A percentile compares a stretch with the other conserved stretches of the same genome.
These are phyloP conservation scores for Scedosporium aurantiacum DNA, from an alignment of 2,329 filamentous ascomycete species.

Conservation along the genomic window DNA sequence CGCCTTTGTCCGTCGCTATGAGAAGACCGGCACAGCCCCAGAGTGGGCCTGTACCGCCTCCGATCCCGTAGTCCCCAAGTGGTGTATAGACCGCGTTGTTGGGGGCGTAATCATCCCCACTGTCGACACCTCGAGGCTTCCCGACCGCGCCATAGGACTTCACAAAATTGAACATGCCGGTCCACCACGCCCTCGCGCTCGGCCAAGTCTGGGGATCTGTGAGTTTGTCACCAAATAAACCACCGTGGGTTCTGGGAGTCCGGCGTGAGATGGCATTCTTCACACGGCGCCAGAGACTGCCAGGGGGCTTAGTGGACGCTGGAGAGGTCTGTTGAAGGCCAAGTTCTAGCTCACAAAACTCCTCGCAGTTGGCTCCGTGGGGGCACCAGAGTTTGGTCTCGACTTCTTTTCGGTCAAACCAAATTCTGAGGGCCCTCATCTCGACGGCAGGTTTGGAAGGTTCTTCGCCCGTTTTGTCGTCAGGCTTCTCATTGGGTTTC, in stretches of 20 bases:
- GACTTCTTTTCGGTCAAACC: slow-evolving; percentile 1
- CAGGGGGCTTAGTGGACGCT: not conserved
- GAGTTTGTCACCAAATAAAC: not conserved
- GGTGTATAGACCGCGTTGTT: not conserved
- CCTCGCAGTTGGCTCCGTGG: not conserved
- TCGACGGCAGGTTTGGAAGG: not conserved
- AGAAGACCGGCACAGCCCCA: not conserved
- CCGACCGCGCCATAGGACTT: slow-evolving; percentile 9
- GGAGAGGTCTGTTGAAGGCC: not conserved
- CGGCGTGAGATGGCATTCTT: not conserved
- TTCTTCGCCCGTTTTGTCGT: not conserved
- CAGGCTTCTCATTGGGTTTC: not conserved
- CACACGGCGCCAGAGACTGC: not conserved
- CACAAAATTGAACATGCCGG: slow-evolving; percentile 28
- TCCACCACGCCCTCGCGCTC: slow-evolving; percentile 3
- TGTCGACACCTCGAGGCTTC: not conserved
- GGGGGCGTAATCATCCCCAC: not conserved
- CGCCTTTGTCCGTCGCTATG: not conserved
- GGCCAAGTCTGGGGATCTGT: not conserved
- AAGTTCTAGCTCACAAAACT: not conserved
- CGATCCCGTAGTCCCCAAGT: not conserved
- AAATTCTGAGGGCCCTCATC: not conserved
- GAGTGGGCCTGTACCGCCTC: not conserved
- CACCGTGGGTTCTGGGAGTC: not conserved
- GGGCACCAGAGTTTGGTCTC: not conserved